phyloP scores from a whole-genome alignment of 2,329 filamentous ascomycete species.

The Seiridium cupressi region DNA sequence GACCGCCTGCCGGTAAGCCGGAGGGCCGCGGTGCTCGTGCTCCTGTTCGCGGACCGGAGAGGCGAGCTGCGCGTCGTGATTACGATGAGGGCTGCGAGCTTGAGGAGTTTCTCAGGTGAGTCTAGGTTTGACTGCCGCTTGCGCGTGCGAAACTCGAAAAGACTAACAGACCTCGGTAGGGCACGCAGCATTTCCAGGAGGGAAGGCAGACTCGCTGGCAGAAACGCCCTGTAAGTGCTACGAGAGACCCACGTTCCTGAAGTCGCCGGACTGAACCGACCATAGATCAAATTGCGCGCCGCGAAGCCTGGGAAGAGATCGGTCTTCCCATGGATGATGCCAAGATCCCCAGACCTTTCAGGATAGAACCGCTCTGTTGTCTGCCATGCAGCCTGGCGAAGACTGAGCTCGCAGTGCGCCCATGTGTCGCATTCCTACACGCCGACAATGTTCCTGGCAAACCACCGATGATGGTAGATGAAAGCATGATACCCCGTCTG shows the following conservation, averaged over 20 bases:
- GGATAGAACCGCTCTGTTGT: constrained; percentile 83
- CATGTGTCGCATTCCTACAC: constrained; percentile 77
- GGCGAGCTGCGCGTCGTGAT: constrained; percentile 75
- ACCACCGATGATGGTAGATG: constrained; percentile 53
- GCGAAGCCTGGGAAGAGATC: constrained; percentile 92
- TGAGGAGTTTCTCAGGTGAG: constrained; percentile 66
- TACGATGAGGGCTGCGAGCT: constrained; percentile 63
- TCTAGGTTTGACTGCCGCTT: neutral
- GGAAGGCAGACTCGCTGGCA: constrained; percentile 59
- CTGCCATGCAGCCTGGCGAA: constrained; percentile 74
- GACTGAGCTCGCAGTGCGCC: constrained; percentile 71
- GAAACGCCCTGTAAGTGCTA: constrained; percentile 58
- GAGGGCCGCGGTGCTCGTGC: constrained; percentile 81
- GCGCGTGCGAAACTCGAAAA: neutral
- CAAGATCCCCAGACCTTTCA: constrained; percentile 73
- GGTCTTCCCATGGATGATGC: constrained; percentile 73
- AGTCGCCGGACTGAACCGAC: neutral
- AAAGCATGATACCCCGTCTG: constrained; percentile 73
- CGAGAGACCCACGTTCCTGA: no score
- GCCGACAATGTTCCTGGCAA: constrained; percentile 42
- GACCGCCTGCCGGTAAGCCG: constrained; percentile 60
- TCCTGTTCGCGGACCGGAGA: constrained; percentile 80
- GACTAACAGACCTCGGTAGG: constrained; percentile 31
- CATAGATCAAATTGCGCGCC: constrained; percentile 74
- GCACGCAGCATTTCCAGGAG: constrained; percentile 83